Conservation (phyloP, 306 rosid genomes). For the Gastrolobium bilobum region DNA sequence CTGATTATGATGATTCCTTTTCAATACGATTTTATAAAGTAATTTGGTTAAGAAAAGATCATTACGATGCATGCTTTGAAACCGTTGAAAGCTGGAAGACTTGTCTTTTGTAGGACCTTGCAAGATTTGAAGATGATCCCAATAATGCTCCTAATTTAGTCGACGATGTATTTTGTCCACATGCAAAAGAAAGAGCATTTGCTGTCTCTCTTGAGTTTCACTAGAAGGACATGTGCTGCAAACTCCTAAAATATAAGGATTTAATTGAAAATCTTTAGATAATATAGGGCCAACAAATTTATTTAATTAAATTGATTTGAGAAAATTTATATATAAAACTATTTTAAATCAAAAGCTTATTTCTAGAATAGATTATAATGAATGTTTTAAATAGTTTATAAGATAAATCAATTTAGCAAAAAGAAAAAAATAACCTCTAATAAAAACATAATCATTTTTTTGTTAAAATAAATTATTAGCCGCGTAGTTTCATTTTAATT, state of each 20-base stretch:
- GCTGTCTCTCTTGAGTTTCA: neutral
- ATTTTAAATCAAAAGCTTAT: too few species aligned
- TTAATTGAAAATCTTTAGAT: too few species aligned
- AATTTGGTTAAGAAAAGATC: neutral
- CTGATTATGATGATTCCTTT: neutral
- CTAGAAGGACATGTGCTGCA: neutral
- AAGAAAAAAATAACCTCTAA: neutral
- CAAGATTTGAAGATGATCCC: neutral
- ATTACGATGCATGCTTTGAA: conserved; percentile 2
- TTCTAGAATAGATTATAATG: too few species aligned
- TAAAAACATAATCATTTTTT: neutral
- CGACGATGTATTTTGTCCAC: neutral
- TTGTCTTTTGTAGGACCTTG: neutral
- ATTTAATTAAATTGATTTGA: too few species aligned
- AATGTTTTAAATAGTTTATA: too few species aligned
- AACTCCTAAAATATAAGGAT: too few species aligned
- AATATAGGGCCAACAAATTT: neutral
- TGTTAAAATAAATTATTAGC: too few species aligned
- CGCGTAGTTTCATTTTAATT: neutral
- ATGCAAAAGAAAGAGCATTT: conserved; percentile 3
- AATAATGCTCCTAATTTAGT: neutral
- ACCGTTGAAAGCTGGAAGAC: neutral
- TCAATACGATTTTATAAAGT: neutral
- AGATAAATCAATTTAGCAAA: too few species aligned
- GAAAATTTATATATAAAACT: too few species aligned